A percentile compares a stretch with the other conserved stretches of the same genome.
phyloP scores from a whole-genome alignment of 768 basidiomycete genomes.

The Russula lepida region DNA sequence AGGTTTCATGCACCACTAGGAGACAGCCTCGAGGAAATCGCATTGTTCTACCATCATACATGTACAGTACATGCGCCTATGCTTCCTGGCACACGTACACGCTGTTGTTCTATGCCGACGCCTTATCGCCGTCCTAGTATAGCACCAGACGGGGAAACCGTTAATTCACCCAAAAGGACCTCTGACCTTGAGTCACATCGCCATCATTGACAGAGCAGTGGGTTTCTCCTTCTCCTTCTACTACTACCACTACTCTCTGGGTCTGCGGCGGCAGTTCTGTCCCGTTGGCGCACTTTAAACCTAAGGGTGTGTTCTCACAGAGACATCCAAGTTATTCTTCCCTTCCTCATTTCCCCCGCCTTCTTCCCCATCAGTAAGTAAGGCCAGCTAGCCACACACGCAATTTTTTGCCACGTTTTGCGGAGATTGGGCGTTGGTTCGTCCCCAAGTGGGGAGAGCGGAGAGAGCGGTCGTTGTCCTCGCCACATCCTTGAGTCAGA shows the following conservation, averaged over 20 bases:
- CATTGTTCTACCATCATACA: neutral
- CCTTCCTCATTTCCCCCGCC: neutral
- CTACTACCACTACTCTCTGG: neutral
- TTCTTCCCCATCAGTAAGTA: neutral
- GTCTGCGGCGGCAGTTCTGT: neutral
- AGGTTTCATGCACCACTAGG: neutral
- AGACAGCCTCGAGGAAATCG: slow-evolving; percentile 4
- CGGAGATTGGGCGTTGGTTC: no score
- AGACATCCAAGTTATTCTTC: neutral
- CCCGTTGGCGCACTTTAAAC: neutral
- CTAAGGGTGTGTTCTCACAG: neutral
- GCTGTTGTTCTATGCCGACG: neutral
- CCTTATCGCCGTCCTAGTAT: neutral
- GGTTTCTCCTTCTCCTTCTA: neutral
- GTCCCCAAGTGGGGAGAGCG: no score
- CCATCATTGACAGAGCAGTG: neutral
- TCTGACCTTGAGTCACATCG: neutral
- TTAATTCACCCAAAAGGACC: neutral
- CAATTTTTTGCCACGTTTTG: no score
- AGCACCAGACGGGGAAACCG: neutral
- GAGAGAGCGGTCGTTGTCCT: neutral
- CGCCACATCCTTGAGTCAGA: no score
- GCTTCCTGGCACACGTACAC: neutral
- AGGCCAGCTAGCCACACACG: no score
- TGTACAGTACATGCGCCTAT: neutral